Conservation (phyloP, 2,329 filamentous ascomycete species). For the Ascomycota sp. region DNA sequence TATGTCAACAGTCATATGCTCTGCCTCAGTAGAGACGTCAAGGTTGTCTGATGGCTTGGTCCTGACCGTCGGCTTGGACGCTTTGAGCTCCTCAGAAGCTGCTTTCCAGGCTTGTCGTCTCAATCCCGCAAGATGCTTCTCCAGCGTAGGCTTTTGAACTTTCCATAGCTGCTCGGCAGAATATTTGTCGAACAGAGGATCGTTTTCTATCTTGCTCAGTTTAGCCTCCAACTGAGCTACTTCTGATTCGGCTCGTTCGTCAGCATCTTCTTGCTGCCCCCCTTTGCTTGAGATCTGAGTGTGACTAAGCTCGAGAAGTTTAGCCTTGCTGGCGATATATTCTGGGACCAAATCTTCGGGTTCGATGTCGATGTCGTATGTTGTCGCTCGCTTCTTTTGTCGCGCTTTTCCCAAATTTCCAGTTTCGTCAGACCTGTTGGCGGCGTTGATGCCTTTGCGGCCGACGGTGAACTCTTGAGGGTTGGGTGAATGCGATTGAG, state of each 20-base stretch:
- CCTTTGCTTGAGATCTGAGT: constrained; percentile 3
- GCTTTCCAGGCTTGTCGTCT: constrained; percentile 15
- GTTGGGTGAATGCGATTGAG: constrained; percentile 26
- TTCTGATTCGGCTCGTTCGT: constrained; percentile 18
- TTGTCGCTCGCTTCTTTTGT: constrained; percentile 21
- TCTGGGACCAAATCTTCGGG: constrained; percentile 52
- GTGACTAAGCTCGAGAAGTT: constrained; percentile 30
- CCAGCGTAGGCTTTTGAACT: constrained; percentile 31
- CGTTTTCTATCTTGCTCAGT: constrained; percentile 52
- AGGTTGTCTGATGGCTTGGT: constrained; percentile 1
- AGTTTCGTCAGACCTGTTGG: constrained; percentile 5
- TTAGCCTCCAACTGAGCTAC: constrained; percentile 49
- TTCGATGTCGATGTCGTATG: constrained; percentile 48
- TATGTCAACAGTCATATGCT: constrained; percentile 34
- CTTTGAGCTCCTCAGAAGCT: constrained; percentile 5
- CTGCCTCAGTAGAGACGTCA: constrained; percentile 32
- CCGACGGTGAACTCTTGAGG: constrained; percentile 9
- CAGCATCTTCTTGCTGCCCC: background rate
- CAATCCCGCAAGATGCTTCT: constrained; percentile 34
- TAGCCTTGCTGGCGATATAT: constrained; percentile 54
- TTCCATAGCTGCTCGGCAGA: constrained; percentile 45
- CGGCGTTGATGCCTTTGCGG: constrained; percentile 13
- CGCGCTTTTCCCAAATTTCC: constrained; percentile 6
- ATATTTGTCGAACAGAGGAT: constrained; percentile 49
- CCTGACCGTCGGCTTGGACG: constrained; percentile 13